Conservation (phyloP, 2,329 filamentous ascomycete species). For the Neopestalotiopsis sp. region DNA sequence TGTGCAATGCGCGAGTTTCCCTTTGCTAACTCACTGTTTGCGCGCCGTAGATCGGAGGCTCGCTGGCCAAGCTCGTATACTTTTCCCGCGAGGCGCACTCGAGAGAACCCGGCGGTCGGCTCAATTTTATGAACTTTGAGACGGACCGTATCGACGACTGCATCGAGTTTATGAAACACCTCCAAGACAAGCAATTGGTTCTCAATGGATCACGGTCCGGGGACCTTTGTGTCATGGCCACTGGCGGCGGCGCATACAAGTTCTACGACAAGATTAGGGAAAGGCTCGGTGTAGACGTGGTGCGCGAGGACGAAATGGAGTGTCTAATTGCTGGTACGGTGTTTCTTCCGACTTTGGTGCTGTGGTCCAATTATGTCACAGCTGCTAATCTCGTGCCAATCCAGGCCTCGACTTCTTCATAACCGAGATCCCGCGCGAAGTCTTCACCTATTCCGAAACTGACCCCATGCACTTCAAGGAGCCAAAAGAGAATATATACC, state of each 20-base stretch:
- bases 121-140: slow-evolving; percentile 97
- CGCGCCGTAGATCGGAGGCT: slow-evolving; percentile 80
- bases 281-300: slow-evolving; percentile 82
- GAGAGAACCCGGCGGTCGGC: slow-evolving; percentile 79
- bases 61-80: slow-evolving; percentile 94
- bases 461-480: slow-evolving; percentile 90
- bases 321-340: slow-evolving; percentile 88
- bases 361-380: too few relatives aligned
- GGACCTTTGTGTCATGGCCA: slow-evolving; percentile 91
- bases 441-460: slow-evolving; percentile 93
- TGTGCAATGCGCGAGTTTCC: not conserved
- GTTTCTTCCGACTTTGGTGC: slow-evolving; percentile 23
- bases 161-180: slow-evolving; percentile 85
- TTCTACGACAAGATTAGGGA: slow-evolving; percentile 92
- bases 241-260: slow-evolving; percentile 94
- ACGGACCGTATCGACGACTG: slow-evolving; percentile 93
- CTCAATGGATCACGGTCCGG: slow-evolving; percentile 74
- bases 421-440: slow-evolving; percentile 93
- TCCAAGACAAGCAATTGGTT: slow-evolving; percentile 81
- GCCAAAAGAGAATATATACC: slow-evolving; percentile 82
- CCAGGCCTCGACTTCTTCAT: slow-evolving; percentile 97
- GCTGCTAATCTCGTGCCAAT: too few relatives aligned
- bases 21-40: slow-evolving; percentile 15
- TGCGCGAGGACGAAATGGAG: slow-evolving; percentile 97
- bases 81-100: slow-evolving; percentile 88